Evolutionary conservation across 768 basidiomycete genomes (phyloP), one percentile per base, ranked within the genome.

Genomic region (Termitomyces eurrhizus): DNA sequence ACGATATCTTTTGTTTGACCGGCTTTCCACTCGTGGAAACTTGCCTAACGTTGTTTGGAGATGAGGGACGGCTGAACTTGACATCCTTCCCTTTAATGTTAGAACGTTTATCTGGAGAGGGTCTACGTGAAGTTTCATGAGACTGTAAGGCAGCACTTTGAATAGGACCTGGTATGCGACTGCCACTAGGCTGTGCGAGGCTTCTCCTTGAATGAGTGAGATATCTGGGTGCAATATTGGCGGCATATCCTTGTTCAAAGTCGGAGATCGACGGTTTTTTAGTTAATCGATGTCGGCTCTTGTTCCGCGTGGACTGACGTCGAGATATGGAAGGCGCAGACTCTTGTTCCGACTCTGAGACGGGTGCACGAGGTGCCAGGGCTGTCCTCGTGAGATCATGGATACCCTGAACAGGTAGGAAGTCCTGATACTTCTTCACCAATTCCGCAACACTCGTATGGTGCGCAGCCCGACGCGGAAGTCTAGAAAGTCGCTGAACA

Each of bases 161-260:
- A 33, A 80, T 74, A 9, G 83, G 84, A 1, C 76, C 87, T 9
- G 84, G 79, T 46, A 87, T 83, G 41, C 87, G 83, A 65, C 75
- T 80, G 24, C 67, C 66, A 49, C 65, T 69, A 7, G 73, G 68
- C 14, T 70, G 71, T 42, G 75, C 72, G 8, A 77, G 58, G 5
- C 80, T 69, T 56, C 84, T 80, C 49, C 84, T 79, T 36, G 77
- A 69, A 63, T 80, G 82, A 11, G 83, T 84, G 26, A 88, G 76
- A 65, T 92, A 88, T 64, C 83, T 81, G 2, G 93, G 89, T 1
- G 92, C 93, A 60, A 94, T 87, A 68, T 95, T 95, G n/a, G 88
- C 91, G 4, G 94, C 93, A 73, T 95, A 96, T 51, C 94, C 86
- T 58, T 90, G 85, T 74, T 96, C 95, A 57, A 93, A 93, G 69